Percentiles rank a stretch among this genome's conserved stretches.
phyloP scores from a whole-genome alignment of 2,329 filamentous ascomycete species.

The Berkeleyomyces rouxiae region DNA sequence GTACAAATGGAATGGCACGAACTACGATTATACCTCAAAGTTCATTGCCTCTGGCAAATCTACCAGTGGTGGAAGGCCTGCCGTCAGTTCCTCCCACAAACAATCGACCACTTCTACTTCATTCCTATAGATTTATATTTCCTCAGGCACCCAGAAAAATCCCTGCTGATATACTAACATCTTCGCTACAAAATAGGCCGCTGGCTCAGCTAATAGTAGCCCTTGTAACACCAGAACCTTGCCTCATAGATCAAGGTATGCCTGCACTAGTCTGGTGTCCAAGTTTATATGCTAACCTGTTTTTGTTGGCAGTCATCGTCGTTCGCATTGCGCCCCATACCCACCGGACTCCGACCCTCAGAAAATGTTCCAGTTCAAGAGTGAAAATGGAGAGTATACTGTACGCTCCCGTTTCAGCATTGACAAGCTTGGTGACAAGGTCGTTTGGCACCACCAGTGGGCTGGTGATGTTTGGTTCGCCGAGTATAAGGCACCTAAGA shows the following conservation, averaged over 20 bases:
- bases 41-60: not conserved
- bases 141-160: too few relatives aligned
- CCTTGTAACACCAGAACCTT: not conserved
- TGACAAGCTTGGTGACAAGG: conserved; percentile 35
- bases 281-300: not conserved
- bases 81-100: not conserved
- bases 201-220: too few relatives aligned
- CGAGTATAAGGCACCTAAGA: not conserved
- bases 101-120: too few relatives aligned
- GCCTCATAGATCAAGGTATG: not conserved
- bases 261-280: not conserved
- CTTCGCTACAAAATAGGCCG: too few relatives aligned
- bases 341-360: conserved; percentile 42
- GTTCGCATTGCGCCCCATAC: not conserved
- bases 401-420: conserved; percentile 43
- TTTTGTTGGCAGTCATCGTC: not conserved
- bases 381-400: conserved; percentile 43
- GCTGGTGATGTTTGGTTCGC: not conserved
- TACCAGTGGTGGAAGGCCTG: not conserved
- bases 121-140: too few relatives aligned
- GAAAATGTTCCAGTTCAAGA: conserved; percentile 44
- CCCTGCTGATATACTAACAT: too few relatives aligned
- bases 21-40: not conserved
- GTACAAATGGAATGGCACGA: not conserved
- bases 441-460: conserved; percentile 14